phyloP scores from a whole-genome alignment of 768 basidiomycete genomes.

The Pleurotus ostreatus region DNA sequence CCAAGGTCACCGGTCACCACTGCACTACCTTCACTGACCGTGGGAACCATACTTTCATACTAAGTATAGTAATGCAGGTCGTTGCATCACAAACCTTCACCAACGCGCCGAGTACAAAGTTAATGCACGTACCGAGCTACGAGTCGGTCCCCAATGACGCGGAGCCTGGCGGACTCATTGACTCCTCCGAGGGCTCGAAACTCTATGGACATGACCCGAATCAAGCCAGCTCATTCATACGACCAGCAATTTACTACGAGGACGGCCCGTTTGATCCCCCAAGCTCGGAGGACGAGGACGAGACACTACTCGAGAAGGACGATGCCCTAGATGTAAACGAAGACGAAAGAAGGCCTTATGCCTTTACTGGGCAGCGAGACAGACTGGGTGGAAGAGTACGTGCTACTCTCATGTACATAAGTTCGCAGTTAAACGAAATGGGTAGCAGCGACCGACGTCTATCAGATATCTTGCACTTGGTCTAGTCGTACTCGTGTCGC shows the following conservation, averaged over 20 bases:
- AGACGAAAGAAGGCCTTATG: slow-evolving; percentile 14
- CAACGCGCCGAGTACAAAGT: background rate
- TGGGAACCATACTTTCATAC: no score
- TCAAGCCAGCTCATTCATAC: slow-evolving; percentile 10
- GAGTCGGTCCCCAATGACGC: slow-evolving; percentile 9
- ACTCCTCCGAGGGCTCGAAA: slow-evolving; percentile 11
- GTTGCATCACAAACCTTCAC: background rate
- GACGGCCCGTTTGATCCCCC: slow-evolving; percentile 77
- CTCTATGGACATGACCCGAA: slow-evolving; percentile 11
- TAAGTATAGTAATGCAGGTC: no score
- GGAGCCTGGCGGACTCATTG: background rate
- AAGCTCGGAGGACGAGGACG: slow-evolving; percentile 73
- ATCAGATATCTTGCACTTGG: slow-evolving; percentile 59
- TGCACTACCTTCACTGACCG: no score
- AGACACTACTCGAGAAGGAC: slow-evolving; percentile 48
- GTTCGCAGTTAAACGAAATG: background rate
- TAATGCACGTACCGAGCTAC: slow-evolving; percentile 11
- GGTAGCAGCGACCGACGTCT: slow-evolving; percentile 41
- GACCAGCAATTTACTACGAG: slow-evolving; percentile 55
- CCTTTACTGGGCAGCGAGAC: slow-evolving; percentile 7
- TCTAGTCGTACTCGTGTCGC: slow-evolving; percentile 51
- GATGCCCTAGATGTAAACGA: slow-evolving; percentile 13
- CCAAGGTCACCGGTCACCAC: no score
- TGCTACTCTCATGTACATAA: background rate
- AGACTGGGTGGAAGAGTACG: slow-evolving; percentile 11